A percentile compares a stretch with the other conserved stretches of the same genome.
These are phyloP conservation scores for Medicago truncatula DNA, from an alignment of 306 rosid genomes.

Conservation along the genomic window MtrunA17r5.0-ANR NC_053048.1:47571501-47572000, in stretches of 20 bases:
- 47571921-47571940: slow-evolving; percentile 26
- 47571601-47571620: slow-evolving; percentile 92
- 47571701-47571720: slow-evolving; percentile 46
- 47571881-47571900: background rate
- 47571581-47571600: slow-evolving; percentile 91
- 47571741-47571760: slow-evolving; percentile 95
- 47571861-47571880: slow-evolving; percentile 14
- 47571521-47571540: slow-evolving; percentile 31
- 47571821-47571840: slow-evolving; percentile 52
- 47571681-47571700: slow-evolving; percentile 3
- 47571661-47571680: slow-evolving; percentile 22
- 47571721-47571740: slow-evolving; percentile 50
- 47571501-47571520: background rate
- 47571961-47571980: slow-evolving; percentile 15
- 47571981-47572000: slow-evolving; percentile 8
- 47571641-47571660: slow-evolving; percentile 62
- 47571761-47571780: slow-evolving; percentile 91
- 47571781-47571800: slow-evolving; percentile 89
- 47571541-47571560: slow-evolving; percentile 26
- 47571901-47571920: slow-evolving; percentile 14
- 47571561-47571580: slow-evolving; percentile 43
- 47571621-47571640: slow-evolving; percentile 89
- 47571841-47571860: slow-evolving; percentile 3
- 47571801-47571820: slow-evolving; percentile 97
- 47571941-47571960: background rate